Evolutionary conservation across 345 rosid species (phyloP).

Genomic region (Populus ilicifolia): DNA sequence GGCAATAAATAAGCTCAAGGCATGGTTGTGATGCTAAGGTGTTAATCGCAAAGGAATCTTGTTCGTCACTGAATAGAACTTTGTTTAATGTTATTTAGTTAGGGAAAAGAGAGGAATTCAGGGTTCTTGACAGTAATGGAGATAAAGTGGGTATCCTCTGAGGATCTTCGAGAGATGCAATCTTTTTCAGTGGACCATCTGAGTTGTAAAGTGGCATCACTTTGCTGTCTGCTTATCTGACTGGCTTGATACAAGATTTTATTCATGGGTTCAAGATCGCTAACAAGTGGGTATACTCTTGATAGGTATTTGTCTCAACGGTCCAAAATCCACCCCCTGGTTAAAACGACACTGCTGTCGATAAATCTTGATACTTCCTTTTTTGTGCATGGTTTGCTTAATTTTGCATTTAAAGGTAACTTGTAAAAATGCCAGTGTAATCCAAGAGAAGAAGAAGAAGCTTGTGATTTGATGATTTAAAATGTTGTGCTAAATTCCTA

Average conservation of each 20-base stretch:
- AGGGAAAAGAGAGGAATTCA: neutral
- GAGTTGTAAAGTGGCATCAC: neutral
- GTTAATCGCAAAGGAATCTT: neutral
- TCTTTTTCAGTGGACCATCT: neutral
- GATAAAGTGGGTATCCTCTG: neutral
- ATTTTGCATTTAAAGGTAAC: no score
- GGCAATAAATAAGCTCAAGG: neutral
- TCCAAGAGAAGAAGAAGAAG: neutral
- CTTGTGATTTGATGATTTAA: neutral
- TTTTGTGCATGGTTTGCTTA: neutral
- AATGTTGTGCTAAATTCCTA: neutral
- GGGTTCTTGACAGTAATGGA: neutral
- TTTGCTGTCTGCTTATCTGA: neutral
- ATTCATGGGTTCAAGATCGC: neutral
- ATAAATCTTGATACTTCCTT: no score
- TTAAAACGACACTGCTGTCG: neutral
- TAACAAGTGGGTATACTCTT: neutral
- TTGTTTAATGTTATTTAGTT: neutral
- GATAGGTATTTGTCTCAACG: neutral
- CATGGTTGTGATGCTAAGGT: neutral
- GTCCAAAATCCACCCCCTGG: neutral
- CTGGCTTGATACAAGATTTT: neutral
- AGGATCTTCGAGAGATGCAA: conserved; percentile 6
- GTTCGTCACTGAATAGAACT: neutral
- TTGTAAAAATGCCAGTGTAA: no score